Evolutionary conservation across 2,329 filamentous ascomycete species (phyloP).

Genomic region (Fusarium armeniacum): DNA sequence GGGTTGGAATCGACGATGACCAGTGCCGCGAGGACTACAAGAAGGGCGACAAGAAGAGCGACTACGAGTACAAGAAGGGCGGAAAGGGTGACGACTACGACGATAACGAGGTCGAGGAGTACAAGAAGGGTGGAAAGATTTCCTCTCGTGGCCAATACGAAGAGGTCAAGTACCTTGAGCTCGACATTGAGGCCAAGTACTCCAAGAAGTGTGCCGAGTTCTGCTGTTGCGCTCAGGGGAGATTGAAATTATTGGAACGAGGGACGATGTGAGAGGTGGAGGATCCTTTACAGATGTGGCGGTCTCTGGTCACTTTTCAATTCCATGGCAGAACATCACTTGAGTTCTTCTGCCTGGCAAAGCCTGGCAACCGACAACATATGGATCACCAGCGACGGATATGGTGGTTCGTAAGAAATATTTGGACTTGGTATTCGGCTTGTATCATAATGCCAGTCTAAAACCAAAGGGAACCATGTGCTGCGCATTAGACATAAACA

Average conservation of each 20-base stretch:
- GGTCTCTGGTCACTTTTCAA: slow-evolving; percentile 11
- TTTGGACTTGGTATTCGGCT: slow-evolving; percentile 58
- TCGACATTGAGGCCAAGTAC: slow-evolving; percentile 28
- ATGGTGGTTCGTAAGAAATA: slow-evolving; percentile 55
- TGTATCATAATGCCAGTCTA: slow-evolving; percentile 34
- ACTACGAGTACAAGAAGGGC: slow-evolving; percentile 2
- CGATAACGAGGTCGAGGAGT: not conserved
- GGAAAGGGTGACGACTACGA: not conserved
- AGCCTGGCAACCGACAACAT: not conserved
- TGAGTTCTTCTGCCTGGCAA: not conserved
- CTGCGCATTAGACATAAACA: slow-evolving; percentile 40
- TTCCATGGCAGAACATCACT: not conserved
- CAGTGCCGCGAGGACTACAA: slow-evolving; percentile 31
- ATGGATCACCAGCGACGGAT: not conserved
- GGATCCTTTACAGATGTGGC: slow-evolving; percentile 5
- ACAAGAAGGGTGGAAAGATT: slow-evolving; percentile 2
- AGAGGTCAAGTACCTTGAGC: slow-evolving; percentile 24
- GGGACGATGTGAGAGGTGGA: not conserved
- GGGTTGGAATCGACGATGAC: slow-evolving; percentile 37
- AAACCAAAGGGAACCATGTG: slow-evolving; percentile 37
- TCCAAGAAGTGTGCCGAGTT: slow-evolving; percentile 31
- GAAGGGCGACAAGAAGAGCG: slow-evolving; percentile 1
- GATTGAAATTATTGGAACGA: not conserved
- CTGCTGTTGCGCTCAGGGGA: slow-evolving; percentile 32
- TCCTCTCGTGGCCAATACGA: not conserved